Percentiles rank a stretch among this genome's conserved stretches.
phyloP scores from a whole-genome alignment of 164 flowering plant genomes.

The Chloranthus sessilifolius region DNA sequence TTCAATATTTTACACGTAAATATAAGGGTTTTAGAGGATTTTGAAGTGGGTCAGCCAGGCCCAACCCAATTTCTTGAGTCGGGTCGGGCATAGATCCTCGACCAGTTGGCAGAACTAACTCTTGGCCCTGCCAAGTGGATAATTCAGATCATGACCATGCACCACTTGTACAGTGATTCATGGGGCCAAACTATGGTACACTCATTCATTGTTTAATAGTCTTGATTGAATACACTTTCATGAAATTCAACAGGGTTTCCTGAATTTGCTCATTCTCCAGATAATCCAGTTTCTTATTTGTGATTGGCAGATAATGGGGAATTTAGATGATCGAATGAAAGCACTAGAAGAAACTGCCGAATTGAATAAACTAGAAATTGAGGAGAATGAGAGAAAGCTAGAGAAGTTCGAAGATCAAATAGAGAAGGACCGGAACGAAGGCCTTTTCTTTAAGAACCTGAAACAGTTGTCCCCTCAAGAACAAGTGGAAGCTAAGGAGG shows the following conservation, averaged over 20 bases:
- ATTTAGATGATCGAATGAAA: slow-evolving; percentile 60
- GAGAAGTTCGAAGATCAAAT: slow-evolving; percentile 62
- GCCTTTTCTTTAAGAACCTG: slow-evolving; percentile 76
- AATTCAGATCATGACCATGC: no score
- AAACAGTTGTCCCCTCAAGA: slow-evolving; percentile 35
- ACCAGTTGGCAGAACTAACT: no score
- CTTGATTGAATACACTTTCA: neutral
- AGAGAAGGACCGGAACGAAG: slow-evolving; percentile 61
- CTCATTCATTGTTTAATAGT: no score
- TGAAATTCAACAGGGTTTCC: neutral
- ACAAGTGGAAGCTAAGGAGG: slow-evolving; percentile 45
- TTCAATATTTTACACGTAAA: no score
- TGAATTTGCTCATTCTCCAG: neutral
- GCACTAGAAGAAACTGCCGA: slow-evolving; percentile 67
- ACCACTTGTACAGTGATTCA: no score
- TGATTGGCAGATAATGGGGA: slow-evolving; percentile 70
- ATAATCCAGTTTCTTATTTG: slow-evolving; percentile 19
- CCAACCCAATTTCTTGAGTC: no score
- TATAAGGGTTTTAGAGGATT: no score
- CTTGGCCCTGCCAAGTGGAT: no score
- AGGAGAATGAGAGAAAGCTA: slow-evolving; percentile 47
- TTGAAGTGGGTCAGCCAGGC: no score
- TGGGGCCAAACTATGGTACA: no score
- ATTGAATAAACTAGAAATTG: slow-evolving; percentile 45
- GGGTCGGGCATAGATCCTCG: no score